Conservation (phyloP, 257 asterid genomes). For the Pogostemon cablin region DNA sequence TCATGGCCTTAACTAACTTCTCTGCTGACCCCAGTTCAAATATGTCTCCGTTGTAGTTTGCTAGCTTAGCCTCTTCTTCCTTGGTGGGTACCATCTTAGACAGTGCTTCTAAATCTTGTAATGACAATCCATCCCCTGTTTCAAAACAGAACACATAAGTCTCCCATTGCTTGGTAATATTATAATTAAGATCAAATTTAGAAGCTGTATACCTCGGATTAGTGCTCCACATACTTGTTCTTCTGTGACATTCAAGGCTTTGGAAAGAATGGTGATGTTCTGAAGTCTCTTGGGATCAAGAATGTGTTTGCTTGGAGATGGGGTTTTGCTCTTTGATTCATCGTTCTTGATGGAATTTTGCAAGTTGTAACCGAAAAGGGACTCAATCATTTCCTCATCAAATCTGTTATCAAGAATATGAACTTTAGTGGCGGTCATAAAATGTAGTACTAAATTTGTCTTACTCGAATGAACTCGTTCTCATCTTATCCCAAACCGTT, state of each 20-base stretch:
- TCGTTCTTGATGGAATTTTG: constrained; percentile 65
- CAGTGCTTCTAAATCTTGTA: constrained; percentile 89
- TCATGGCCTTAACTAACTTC: constrained; percentile 75
- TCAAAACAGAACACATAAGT: neutral
- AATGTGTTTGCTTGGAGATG: constrained; percentile 88
- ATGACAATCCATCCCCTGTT: constrained; percentile 78
- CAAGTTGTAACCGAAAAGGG: constrained; percentile 84
- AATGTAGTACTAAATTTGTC: constrained; percentile 27
- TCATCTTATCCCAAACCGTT: constrained; percentile 94
- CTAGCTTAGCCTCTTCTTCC: constrained; percentile 79
- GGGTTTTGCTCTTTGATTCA: constrained; percentile 69
- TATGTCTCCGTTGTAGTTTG: constrained; percentile 69
- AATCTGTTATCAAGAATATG: constrained; percentile 50
- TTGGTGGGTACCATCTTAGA: constrained; percentile 86
- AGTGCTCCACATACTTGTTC: constrained; percentile 86
- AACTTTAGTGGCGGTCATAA: neutral
- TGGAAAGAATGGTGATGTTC: constrained; percentile 86
- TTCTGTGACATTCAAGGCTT: constrained; percentile 71
- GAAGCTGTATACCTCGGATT: constrained; percentile 51
- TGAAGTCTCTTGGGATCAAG: constrained; percentile 96
- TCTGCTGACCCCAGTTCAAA: constrained; percentile 82
- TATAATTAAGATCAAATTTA: neutral
- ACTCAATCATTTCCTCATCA: constrained; percentile 95
- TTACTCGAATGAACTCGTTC: constrained; percentile 94
- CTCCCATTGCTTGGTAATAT: neutral